Evolutionary conservation across 768 basidiomycete species (phyloP).

Genomic region (Termitomyces titanicus): DNA sequence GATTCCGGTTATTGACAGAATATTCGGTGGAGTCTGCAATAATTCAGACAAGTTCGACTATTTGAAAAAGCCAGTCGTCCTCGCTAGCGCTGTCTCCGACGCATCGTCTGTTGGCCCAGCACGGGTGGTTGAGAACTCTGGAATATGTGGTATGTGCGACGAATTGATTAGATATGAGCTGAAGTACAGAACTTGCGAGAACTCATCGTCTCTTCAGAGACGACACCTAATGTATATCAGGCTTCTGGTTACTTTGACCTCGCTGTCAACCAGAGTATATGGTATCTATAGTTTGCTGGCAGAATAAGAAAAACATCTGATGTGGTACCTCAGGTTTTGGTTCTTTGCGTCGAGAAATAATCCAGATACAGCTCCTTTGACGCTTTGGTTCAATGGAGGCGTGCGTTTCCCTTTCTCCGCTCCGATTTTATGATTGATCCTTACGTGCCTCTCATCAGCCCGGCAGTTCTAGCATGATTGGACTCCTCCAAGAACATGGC

Average conservation of each 20-base stretch:
- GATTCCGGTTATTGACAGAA: conserved; percentile 44
- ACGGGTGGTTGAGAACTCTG: conserved; percentile 55
- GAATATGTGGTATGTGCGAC: conserved; percentile 45
- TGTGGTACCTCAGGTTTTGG: conserved; percentile 48
- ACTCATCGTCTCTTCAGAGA: conserved; percentile 32
- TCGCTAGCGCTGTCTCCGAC: conserved; percentile 12
- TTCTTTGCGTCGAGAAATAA: conserved; percentile 64
- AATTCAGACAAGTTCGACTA: neutral
- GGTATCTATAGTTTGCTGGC: conserved; percentile 25
- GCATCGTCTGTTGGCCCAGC: conserved; percentile 41
- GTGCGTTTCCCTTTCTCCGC: conserved; percentile 23
- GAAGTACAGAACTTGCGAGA: neutral
- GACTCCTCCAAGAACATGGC: conserved; percentile 70
- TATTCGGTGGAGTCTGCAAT: conserved; percentile 42
- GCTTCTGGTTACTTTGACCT: conserved; percentile 65
- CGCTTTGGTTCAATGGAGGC: conserved; percentile 66
- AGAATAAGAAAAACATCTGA: no score
- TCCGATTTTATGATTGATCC: neutral
- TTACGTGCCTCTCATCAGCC: conserved; percentile 27
- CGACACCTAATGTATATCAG: conserved; percentile 53
- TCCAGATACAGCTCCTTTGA: conserved; percentile 54
- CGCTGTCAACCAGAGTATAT: conserved; percentile 53
- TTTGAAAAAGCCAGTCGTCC: conserved; percentile 6
- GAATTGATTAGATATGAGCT: neutral
- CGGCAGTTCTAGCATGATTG: conserved; percentile 54